Conservation (phyloP, 139 green algal species). For the Tetradesmus obliquus region DNA sequence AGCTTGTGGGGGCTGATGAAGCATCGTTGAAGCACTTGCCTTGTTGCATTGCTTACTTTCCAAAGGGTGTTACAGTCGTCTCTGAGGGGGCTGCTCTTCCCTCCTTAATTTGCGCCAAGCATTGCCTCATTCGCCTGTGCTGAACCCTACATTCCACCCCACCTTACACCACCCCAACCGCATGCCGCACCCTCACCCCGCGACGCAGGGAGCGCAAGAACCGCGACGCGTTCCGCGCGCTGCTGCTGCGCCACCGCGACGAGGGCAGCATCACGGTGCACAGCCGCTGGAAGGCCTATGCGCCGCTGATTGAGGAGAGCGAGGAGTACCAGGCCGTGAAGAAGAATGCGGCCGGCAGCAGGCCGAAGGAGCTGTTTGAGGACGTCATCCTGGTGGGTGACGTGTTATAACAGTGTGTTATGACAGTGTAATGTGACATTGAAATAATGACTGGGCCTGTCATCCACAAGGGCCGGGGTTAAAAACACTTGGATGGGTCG, state of each 20-base stretch:
- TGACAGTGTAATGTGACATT: too few relatives aligned
- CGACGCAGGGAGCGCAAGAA: constrained; percentile 71
- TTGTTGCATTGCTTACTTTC: neutral
- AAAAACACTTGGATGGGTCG: too few relatives aligned
- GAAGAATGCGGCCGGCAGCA: constrained; percentile 72
- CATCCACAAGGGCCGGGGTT: too few relatives aligned
- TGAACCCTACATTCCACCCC: too few relatives aligned
- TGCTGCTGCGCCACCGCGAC: constrained; percentile 73
- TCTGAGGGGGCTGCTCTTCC: too few relatives aligned
- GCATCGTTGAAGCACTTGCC: neutral
- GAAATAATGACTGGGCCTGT: too few relatives aligned
- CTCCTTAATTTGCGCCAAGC: too few relatives aligned
- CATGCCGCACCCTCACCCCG: neutral
- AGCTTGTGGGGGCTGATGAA: too few relatives aligned
- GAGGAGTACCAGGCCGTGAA: constrained; percentile 74
- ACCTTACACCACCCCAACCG: too few relatives aligned
- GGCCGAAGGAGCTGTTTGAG: constrained; percentile 90
- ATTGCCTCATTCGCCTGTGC: too few relatives aligned
- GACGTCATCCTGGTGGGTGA: constrained; percentile 64
- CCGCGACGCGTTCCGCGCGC: constrained; percentile 82
- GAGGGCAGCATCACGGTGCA: constrained; percentile 55
- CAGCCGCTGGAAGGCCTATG: constrained; percentile 79
- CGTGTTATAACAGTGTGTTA: neutral
- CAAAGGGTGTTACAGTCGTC: too few relatives aligned
- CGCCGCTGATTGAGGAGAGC: constrained; percentile 62